These are phyloP conservation scores for Lomentospora prolificans DNA, from an alignment of 2,329 filamentous ascomycete genomes.

Conservation along the genomic window DNA sequence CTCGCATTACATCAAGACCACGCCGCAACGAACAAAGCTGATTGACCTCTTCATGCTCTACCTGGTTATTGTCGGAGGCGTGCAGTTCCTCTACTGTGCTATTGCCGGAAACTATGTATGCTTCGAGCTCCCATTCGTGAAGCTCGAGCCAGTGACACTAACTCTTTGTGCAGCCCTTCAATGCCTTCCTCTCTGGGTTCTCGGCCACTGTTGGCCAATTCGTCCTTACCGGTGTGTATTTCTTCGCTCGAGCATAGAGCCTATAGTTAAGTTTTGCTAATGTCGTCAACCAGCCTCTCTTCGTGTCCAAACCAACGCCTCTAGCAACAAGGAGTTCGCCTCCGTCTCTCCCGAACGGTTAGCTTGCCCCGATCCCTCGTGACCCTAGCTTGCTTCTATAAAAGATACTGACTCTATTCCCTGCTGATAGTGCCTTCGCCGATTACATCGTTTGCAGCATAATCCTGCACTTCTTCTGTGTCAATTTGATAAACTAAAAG, in stretches of 20 bases:
- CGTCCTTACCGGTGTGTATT: conserved; percentile 67
- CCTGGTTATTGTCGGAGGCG: conserved; percentile 69
- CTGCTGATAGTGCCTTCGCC: conserved; percentile 66
- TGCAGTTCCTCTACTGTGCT: conserved; percentile 92
- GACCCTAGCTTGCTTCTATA: background rate
- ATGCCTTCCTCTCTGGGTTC: conserved; percentile 95
- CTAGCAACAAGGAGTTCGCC: conserved; percentile 70
- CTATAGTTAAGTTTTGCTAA: background rate
- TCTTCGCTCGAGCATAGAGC: background rate
- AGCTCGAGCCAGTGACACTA: conserved; percentile 10
- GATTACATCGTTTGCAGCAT: conserved; percentile 93
- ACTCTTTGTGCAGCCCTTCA: conserved; percentile 67
- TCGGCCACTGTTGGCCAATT: conserved; percentile 93
- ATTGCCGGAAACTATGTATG: conserved; percentile 89
- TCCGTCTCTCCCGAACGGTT: conserved; percentile 73
- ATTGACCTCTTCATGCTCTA: conserved; percentile 88
- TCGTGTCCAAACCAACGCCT: conserved; percentile 81
- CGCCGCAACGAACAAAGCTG: conserved; percentile 84
- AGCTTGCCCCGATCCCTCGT: conserved; percentile 11
- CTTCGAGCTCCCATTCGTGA: conserved; percentile 16
- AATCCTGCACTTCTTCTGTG: conserved; percentile 96
- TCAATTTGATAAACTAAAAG: conserved; percentile 93
- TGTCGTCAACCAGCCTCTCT: conserved; percentile 45
- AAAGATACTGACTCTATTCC: background rate
- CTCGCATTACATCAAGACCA: conserved; percentile 68